Evolutionary conservation across 129 eudicot genomes (phyloP), one percentile per base, ranked within the genome.

Genomic region (sunflower (Helianthus annuus)): DNA sequence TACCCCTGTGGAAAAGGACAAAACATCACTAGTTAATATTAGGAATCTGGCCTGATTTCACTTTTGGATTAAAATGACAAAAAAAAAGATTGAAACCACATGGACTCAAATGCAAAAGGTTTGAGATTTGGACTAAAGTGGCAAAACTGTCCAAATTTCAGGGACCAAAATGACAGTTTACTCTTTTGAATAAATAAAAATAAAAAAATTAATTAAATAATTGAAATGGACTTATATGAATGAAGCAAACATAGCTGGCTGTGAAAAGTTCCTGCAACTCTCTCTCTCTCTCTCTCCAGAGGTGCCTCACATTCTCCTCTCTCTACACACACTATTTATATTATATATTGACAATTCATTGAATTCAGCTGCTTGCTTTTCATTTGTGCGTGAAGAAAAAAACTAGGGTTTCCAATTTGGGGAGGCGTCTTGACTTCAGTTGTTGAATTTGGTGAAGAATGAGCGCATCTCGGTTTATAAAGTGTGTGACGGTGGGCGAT

Each of bases 401-500:
- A 15, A 11, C n/a, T 49, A 73, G 78, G 70, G 52, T 63, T 73
- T 73, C 17, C 27, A 17, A 16, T 34, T 61, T 72, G 59, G 51
- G 52, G 24, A 32, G 1, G 5, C 45, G 27, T 14, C 8, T 40
- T 60, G 68, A 68, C 8, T 58, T 38, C 22, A 48, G 22, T 6
- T 4, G 63, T 69, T 69, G 70, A 69, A 69, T 48, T 58, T n/a
- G 81, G 76, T 72, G 34, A 74, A 76, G 68, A 58, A 89, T 89
- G 96, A 86, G 91, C 39, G 89, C 87, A 44, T 85, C 96, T 22
- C 85, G 91, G 85, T 89, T 89, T 78, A 89, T 89, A 11, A 89
- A 89, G 89, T 89, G 96, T 59, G 96, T 89, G 32, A 89, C 96
- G 22, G 96, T 89, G 32, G 96, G 96, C 62, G 96, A 89, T 67